Conservation (phyloP, 805 yeast species). For the Cyberlindnera sargentensis region DNA sequence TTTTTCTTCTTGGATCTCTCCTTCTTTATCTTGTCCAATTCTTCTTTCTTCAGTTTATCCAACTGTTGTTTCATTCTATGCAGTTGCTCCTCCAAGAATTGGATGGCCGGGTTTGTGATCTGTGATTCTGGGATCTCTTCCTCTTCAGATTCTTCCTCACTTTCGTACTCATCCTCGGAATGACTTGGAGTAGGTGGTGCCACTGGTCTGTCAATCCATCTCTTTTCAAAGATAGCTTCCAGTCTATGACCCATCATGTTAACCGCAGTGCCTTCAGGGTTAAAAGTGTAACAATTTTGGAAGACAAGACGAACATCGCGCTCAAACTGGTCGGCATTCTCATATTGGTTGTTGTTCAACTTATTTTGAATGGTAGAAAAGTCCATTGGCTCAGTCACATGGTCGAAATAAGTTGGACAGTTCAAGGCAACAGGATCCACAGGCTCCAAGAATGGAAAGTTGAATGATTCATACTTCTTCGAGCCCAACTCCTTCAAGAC, state of each 20-base stretch:
- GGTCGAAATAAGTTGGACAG: slow-evolving; percentile 82
- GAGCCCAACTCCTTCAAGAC: slow-evolving; percentile 74
- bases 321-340: slow-evolving; percentile 82
- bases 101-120: slow-evolving; percentile 83
- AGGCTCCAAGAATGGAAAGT: slow-evolving; percentile 88
- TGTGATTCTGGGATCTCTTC: slow-evolving; percentile 54
- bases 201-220: slow-evolving; percentile 82
- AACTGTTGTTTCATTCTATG: slow-evolving; percentile 80
- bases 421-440: slow-evolving; percentile 94
- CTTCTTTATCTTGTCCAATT: slow-evolving; percentile 56
- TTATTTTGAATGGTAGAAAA: slow-evolving; percentile 77
- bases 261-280: slow-evolving; percentile 96
- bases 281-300: slow-evolving; percentile 82
- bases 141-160: slow-evolving; percentile 31
- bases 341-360: slow-evolving; percentile 79
- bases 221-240: slow-evolving; percentile 78
- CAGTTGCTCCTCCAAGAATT: slow-evolving; percentile 80
- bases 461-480: slow-evolving; percentile 76
- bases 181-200: slow-evolving; percentile 35
- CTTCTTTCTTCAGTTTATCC: slow-evolving; percentile 73
- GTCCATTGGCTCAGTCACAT: slow-evolving; percentile 93
- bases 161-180: slow-evolving; percentile 20
- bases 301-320: slow-evolving; percentile 77
- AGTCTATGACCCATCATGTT: slow-evolving; percentile 91
- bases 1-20: slow-evolving; percentile 45